Conservation (phyloP, 768 basidiomycete genomes). For the Panus rudis region DNA sequence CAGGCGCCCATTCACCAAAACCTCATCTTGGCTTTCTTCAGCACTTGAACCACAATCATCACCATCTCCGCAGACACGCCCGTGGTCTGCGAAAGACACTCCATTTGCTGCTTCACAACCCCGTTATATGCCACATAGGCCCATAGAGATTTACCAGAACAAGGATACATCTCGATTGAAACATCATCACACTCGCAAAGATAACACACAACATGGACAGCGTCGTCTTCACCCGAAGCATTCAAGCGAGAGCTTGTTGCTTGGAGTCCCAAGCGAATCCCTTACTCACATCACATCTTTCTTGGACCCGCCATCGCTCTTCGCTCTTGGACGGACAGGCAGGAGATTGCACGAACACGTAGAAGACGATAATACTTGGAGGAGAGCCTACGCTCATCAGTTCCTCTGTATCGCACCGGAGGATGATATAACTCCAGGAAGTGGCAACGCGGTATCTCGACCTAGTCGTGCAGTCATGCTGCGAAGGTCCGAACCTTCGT, state of each 20-base stretch:
- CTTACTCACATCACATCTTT: constrained; percentile 72
- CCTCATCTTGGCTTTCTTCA: neutral
- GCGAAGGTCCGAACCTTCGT: constrained; percentile 48
- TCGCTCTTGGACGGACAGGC: constrained; percentile 49
- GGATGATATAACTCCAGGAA: constrained; percentile 34
- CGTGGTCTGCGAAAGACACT: constrained; percentile 19
- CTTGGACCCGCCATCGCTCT: constrained; percentile 57
- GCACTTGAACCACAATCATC: constrained; percentile 14
- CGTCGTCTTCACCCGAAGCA: constrained; percentile 13
- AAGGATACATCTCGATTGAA: constrained; percentile 24
- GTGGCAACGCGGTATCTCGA: constrained; percentile 19
- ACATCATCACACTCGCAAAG: constrained; percentile 23
- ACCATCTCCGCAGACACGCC: constrained; percentile 22
- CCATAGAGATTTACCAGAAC: constrained; percentile 34
- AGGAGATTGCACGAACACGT: constrained; percentile 53
- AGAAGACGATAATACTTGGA: constrained; percentile 76
- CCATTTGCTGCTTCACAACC: constrained; percentile 7
- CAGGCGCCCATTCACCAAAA: too few relatives aligned
- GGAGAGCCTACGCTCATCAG: constrained; percentile 62
- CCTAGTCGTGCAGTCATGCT: constrained; percentile 40
- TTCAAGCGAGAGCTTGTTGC: constrained; percentile 22
- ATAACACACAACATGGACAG: constrained; percentile 43
- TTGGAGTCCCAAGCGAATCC: constrained; percentile 59
- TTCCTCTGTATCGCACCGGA: constrained; percentile 65
- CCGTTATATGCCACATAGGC: constrained; percentile 66